Evolutionary conservation across 2,329 filamentous ascomycete genomes (phyloP), one percentile per base, ranked within the genome.

Genomic region (Microsporum ferrugineum): DNA sequence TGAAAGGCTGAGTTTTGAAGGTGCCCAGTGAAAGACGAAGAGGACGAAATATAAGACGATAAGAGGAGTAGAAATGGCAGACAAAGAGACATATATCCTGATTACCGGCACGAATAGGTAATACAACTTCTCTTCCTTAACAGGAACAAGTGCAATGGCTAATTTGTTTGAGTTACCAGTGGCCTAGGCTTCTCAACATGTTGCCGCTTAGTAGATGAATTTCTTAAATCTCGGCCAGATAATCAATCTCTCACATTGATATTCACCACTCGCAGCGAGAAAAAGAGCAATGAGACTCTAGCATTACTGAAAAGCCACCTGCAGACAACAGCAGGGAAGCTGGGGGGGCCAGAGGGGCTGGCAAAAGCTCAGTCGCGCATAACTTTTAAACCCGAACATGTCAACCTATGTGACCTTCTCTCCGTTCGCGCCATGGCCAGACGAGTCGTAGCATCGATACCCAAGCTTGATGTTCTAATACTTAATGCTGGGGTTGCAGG

Each of bases 401-500:
- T 84, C 61, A 84, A 88, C 67, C 75, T 86, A 39, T 78, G 78
- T 56, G 77, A 78, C 62, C 73, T 86, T 8, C 71, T 78, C 63
- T 82, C 81, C 39, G 78, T 84, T 43, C 79, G 83, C 67, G 71
- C 75, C 34, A 72, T 86, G 38, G 76, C 80, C 45, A 75, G 78
- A 63, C 74, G 77, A 63, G 70, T 87, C 62, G 70, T 79, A 56
- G 61, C 71, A 60, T 71, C 71, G 45, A 68, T 90, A 45, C 86
- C 88, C 1, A 84, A 86, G 65, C 78, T 99, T 34, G 90, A 97
- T 73, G 82, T 82, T 1, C 79, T 94, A 27, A 79, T 97, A 41
- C 86, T 89, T 71, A 96, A 96, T 73, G 92, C 92, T 14, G 94
- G 91, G 0, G 87, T 92, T 43, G 90, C 91, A 27, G 91, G 89